These are phyloP conservation scores for Aspergillus nidulans DNA, from an alignment of 495 filamentous ascomycete genomes.

Conservation along the genomic window DNA sequence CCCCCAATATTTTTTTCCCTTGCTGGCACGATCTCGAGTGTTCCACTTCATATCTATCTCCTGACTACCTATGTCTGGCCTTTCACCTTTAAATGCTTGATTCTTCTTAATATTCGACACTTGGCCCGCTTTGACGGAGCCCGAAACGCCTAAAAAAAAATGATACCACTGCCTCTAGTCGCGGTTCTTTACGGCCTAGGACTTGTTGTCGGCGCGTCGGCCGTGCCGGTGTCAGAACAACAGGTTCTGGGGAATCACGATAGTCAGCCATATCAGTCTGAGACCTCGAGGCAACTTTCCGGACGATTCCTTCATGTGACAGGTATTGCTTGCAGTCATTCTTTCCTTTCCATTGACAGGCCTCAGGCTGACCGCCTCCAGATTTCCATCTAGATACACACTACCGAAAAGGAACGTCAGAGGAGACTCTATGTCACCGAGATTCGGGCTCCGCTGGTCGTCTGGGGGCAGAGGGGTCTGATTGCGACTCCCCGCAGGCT, in stretches of 20 bases:
- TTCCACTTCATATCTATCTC: neutral
- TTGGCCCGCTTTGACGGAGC: slow-evolving; percentile 7
- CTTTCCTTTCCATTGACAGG: neutral
- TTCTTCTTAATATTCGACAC: neutral
- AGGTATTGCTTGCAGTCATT: slow-evolving; percentile 48
- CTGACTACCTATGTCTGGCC: neutral
- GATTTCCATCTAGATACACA: slow-evolving; percentile 87
- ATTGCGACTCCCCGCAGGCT: slow-evolving; percentile 78
- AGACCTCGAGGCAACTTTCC: slow-evolving; percentile 18
- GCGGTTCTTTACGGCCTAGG: slow-evolving; percentile 8
- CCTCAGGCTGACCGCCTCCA: slow-evolving; percentile 26
- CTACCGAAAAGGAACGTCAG: slow-evolving; percentile 72
- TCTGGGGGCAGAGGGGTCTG: slow-evolving; percentile 78
- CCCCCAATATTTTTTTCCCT: neutral
- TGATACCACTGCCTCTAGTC: slow-evolving; percentile 15
- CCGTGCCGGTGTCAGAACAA: slow-evolving; percentile 15
- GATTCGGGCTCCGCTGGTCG: slow-evolving; percentile 70
- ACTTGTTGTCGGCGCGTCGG: slow-evolving; percentile 13
- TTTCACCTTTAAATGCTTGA: neutral
- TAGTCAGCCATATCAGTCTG: neutral
- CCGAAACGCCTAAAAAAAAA: slow-evolving; percentile 10
- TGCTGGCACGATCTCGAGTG: neutral
- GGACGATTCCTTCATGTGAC: slow-evolving; percentile 94
- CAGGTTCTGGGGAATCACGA: slow-evolving; percentile 12
- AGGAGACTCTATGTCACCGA: slow-evolving; percentile 72